These are phyloP conservation scores for Dioszegia hungarica DNA, from an alignment of 768 basidiomycete species.

Conservation along the genomic window DNA sequence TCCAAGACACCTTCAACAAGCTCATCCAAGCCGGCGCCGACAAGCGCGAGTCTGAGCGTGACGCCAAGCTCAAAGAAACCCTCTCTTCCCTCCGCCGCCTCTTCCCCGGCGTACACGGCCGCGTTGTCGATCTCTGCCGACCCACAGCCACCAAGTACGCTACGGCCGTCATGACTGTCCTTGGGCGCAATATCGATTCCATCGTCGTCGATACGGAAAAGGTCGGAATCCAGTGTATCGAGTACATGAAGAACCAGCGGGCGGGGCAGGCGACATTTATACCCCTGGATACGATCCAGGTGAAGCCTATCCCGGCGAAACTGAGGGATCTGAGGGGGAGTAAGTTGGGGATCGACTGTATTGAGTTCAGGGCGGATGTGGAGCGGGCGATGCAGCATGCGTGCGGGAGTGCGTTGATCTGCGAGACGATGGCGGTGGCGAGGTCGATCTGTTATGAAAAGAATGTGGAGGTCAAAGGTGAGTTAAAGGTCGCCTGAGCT, in stretches of 20 bases:
- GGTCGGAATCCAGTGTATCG: conserved; percentile 95
- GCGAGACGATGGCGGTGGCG: conserved; percentile 92
- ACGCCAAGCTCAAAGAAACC: conserved; percentile 77
- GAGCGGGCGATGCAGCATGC: conserved; percentile 95
- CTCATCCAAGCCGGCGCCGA: conserved; percentile 87
- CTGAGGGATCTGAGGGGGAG: conserved; percentile 87
- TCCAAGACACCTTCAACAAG: conserved; percentile 72
- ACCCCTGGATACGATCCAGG: conserved; percentile 94
- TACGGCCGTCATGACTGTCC: conserved; percentile 79
- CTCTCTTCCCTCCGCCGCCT: conserved; percentile 75
- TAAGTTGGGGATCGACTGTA: conserved; percentile 77
- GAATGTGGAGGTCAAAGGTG: conserved; percentile 94
- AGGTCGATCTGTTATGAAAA: conserved; percentile 87
- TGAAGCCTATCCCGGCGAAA: conserved; percentile 89
- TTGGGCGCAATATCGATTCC: conserved; percentile 91
- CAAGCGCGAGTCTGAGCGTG: conserved; percentile 76
- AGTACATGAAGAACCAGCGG: conserved; percentile 94
- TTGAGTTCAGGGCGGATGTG: conserved; percentile 72
- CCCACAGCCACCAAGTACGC: conserved; percentile 90
- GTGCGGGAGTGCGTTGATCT: conserved; percentile 89
- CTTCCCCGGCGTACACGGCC: conserved; percentile 89
- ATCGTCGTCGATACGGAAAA: conserved; percentile 96
- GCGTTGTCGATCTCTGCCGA: conserved; percentile 89
- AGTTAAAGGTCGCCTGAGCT: conserved; percentile 33
- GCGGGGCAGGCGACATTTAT: conserved; percentile 96